A percentile compares a stretch with the other conserved stretches of the same genome.
phyloP scores from a whole-genome alignment of 139 green algal species.

The Auxenochlorella pyrenoidosa region DNA sequence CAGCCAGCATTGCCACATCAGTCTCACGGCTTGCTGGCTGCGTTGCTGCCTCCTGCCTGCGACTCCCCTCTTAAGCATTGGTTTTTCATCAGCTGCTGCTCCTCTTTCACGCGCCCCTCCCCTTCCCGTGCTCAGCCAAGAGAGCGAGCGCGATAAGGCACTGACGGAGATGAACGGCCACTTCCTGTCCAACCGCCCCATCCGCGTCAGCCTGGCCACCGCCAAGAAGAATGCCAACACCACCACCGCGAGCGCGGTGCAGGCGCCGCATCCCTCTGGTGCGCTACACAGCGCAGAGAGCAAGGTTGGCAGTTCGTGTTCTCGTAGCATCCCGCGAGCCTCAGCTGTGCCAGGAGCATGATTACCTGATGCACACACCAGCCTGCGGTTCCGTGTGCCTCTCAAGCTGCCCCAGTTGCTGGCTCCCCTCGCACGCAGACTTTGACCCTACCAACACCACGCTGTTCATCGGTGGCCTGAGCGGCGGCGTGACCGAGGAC shows the following conservation, averaged over 20 bases:
- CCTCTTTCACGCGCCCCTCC: too few relatives aligned
- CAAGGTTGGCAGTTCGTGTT: too few relatives aligned
- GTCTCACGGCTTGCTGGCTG: not conserved
- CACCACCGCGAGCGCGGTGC: slow-evolving; percentile 21
- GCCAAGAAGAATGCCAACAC: slow-evolving; percentile 63
- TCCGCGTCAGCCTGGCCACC: slow-evolving; percentile 83
- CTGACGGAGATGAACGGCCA: slow-evolving; percentile 89
- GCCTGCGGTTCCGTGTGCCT: not conserved
- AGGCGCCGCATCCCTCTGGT: slow-evolving; percentile 46
- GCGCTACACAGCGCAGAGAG: not conserved
- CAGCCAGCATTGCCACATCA: not conserved
- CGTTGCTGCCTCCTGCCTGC: not conserved
- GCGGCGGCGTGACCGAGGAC: slow-evolving; percentile 74
- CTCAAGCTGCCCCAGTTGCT: not conserved
- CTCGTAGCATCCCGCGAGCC: too few relatives aligned
- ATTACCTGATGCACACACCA: too few relatives aligned
- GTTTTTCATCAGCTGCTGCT: too few relatives aligned
- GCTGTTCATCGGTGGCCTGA: slow-evolving; percentile 87
- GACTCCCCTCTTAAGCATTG: too few relatives aligned
- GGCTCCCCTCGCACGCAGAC: slow-evolving; percentile 47
- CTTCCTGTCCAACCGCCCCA: slow-evolving; percentile 76
- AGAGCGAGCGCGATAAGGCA: slow-evolving; percentile 86
- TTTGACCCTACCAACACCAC: slow-evolving; percentile 90
- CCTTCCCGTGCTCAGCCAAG: slow-evolving; percentile 27
- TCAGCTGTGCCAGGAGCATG: too few relatives aligned